Percentiles rank a stretch among this genome's conserved stretches.
phyloP scores from a whole-genome alignment of 2,329 filamentous ascomycete species.

The Teratosphaeriaceae sp. region DNA sequence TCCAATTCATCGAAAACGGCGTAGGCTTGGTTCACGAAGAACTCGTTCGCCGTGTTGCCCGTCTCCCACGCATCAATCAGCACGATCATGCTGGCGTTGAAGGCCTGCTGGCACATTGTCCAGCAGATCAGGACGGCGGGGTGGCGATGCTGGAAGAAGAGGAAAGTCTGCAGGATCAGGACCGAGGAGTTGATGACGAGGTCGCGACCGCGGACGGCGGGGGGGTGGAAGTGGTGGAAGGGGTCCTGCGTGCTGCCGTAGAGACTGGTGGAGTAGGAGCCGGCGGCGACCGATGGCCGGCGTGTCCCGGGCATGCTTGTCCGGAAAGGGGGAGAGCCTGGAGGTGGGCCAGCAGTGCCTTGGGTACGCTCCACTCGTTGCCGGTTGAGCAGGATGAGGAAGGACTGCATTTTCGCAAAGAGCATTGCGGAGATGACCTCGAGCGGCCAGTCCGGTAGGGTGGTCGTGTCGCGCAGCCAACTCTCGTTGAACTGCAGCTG shows the following conservation, averaged over 20 bases:
- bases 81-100: constrained; percentile 45
- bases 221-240: constrained; percentile 20
- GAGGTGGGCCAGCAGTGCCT: constrained; percentile 12
- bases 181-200: constrained; percentile 38
- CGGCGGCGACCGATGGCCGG: too few species aligned
- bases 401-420: constrained; percentile 43
- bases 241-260: constrained; percentile 13
- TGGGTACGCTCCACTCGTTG: constrained; percentile 34
- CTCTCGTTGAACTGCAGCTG: constrained; percentile 40
- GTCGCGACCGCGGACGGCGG: constrained; percentile 31
- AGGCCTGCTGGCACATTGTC: constrained; percentile 44
- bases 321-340: constrained; percentile 12
- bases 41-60: constrained; percentile 30
- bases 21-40: constrained; percentile 36
- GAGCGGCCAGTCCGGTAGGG: constrained; percentile 42
- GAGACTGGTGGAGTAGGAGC: constrained; percentile 10
- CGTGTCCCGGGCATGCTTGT: neutral
- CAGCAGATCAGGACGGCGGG: constrained; percentile 42
- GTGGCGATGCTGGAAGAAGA: constrained; percentile 40
- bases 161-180: constrained; percentile 38
- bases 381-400: constrained; percentile 43
- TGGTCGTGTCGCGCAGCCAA: constrained; percentile 35
- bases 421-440: constrained; percentile 40
- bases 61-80: constrained; percentile 41
- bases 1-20: constrained; percentile 38